These are phyloP conservation scores for Flaveria brownii DNA, from an alignment of 129 eudicot species.

Conservation along the genomic window DNA sequence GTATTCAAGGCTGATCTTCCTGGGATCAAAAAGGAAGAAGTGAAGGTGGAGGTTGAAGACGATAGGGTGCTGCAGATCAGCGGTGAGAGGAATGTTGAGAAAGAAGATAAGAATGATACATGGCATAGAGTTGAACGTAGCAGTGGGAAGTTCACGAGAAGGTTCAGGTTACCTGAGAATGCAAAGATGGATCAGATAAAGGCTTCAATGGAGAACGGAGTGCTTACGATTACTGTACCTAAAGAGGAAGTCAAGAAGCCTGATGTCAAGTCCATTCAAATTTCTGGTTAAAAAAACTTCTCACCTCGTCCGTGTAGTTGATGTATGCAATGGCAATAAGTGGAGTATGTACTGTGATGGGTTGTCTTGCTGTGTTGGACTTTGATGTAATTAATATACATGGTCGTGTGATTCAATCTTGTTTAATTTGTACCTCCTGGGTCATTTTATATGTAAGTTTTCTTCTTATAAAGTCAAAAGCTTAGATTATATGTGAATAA, in stretches of 20 bases:
- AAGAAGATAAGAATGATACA: constrained; percentile 44
- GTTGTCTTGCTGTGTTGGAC: too few relatives aligned
- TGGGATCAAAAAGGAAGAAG: constrained; percentile 58
- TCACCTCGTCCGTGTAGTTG: background rate
- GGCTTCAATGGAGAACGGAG: constrained; percentile 55
- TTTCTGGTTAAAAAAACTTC: constrained; percentile 21
- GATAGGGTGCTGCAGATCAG: constrained; percentile 50
- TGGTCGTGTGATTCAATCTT: too few relatives aligned
- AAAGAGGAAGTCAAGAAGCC: constrained; percentile 37
- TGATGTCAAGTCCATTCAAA: constrained; percentile 34
- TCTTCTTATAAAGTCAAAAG: too few relatives aligned
- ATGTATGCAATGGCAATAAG: too few relatives aligned
- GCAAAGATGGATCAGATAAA: constrained; percentile 52
- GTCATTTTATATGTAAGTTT: too few relatives aligned
- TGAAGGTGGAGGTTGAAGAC: constrained; percentile 57
- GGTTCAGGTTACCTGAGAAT: constrained; percentile 46
- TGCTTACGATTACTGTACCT: constrained; percentile 46
- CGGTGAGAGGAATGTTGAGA: constrained; percentile 53
- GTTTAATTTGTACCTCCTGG: too few relatives aligned
- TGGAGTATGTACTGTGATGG: too few relatives aligned
- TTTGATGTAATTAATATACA: too few relatives aligned
- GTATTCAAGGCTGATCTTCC: constrained; percentile 54
- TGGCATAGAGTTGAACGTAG: constrained; percentile 47
- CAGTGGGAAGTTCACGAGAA: constrained; percentile 37
- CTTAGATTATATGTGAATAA: too few relatives aligned